phyloP scores from a whole-genome alignment of 2,329 filamentous ascomycete species.

The Sporothrix brasiliensis region DNA sequence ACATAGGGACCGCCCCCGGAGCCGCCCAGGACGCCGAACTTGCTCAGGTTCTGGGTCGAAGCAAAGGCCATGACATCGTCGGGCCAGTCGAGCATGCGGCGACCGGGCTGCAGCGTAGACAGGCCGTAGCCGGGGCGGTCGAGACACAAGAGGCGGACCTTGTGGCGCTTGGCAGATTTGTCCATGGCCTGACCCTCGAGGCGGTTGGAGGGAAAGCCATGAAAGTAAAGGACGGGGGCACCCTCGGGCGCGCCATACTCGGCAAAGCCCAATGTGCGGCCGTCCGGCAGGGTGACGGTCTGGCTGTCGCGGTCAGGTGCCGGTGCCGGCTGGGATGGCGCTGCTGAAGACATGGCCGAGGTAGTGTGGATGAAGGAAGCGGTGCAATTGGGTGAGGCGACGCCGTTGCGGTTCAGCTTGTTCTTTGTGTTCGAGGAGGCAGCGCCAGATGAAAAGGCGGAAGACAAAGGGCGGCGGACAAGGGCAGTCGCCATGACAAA shows the following conservation, averaged over 20 bases:
- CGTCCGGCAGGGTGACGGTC: conserved; percentile 45
- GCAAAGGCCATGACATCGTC: conserved; percentile 43
- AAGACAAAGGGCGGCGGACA: conserved; percentile 16
- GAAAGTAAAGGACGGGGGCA: conserved; percentile 47
- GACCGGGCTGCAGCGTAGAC: conserved; percentile 44
- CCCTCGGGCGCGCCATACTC: conserved; percentile 45
- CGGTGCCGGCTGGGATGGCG: background rate
- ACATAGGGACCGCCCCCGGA: conserved; percentile 47
- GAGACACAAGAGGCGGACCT: conserved; percentile 45
- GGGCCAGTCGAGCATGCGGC: conserved; percentile 44
- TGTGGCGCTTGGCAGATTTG: conserved; percentile 37
- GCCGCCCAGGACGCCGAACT: conserved; percentile 44
- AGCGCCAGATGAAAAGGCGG: conserved; percentile 9
- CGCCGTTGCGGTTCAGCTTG: background rate
- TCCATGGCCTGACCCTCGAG: conserved; percentile 44
- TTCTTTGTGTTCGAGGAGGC: background rate
- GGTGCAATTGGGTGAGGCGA: background rate
- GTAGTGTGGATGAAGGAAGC: background rate
- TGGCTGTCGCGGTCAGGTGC: conserved; percentile 34
- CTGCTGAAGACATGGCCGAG: background rate
- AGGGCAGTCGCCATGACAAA: conserved; percentile 15
- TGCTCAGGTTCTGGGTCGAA: conserved; percentile 36
- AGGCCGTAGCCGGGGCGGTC: conserved; percentile 51
- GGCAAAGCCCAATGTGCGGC: conserved; percentile 48
- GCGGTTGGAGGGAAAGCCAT: conserved; percentile 49